These are phyloP conservation scores for Excoecaria cochinchinensis DNA, from an alignment of 345 rosid species.

Conservation along the genomic window DNA sequence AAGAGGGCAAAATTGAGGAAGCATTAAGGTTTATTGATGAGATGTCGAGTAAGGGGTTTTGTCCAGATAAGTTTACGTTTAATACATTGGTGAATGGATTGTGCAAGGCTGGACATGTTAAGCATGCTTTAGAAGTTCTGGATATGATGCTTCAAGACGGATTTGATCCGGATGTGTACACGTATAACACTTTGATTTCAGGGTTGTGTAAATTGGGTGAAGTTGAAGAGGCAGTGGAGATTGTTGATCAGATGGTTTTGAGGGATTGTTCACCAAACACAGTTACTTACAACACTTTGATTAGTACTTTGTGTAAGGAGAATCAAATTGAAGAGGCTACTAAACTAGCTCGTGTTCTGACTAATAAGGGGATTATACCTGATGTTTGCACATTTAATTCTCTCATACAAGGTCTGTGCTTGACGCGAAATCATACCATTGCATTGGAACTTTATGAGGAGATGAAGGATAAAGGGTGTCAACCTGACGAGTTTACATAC, in stretches of 20 bases:
- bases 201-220: constrained; percentile 84
- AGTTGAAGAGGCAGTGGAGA: constrained; percentile 72
- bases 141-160: constrained; percentile 88
- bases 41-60: constrained; percentile 63
- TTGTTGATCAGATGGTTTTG: constrained; percentile 70
- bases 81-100: constrained; percentile 82
- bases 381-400: constrained; percentile 74
- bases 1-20: constrained; percentile 67
- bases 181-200: constrained; percentile 75
- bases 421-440: constrained; percentile 45
- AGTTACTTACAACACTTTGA: constrained; percentile 85
- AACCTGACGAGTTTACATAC: constrained; percentile 82
- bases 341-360: constrained; percentile 59
- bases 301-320: constrained; percentile 77
- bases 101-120: constrained; percentile 74
- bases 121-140: constrained; percentile 77
- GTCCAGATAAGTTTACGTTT: constrained; percentile 73
- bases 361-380: constrained; percentile 74
- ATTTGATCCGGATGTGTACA: constrained; percentile 74
- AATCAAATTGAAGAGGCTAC: constrained; percentile 78
- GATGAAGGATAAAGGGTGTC: constrained; percentile 81
- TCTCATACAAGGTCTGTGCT: constrained; percentile 77
- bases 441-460: constrained; percentile 75
- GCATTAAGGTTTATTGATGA: constrained; percentile 64
- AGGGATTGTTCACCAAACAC: constrained; percentile 86